These are phyloP conservation scores for Tympanopsis confertula DNA, from an alignment of 2,329 filamentous ascomycete genomes.

Conservation along the genomic window DNA sequence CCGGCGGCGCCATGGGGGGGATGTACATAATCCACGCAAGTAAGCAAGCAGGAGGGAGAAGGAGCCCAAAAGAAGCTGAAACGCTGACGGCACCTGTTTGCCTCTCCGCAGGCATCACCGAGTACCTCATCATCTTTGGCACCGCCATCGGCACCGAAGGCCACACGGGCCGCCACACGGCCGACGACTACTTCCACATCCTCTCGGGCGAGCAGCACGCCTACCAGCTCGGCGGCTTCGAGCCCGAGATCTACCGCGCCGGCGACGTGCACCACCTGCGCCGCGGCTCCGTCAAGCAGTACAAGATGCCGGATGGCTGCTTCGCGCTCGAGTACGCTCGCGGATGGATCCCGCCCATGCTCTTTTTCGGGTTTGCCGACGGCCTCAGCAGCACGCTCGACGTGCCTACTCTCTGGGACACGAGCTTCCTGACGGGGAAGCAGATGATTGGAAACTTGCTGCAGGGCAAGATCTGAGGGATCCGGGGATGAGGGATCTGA, in stretches of 20 bases:
- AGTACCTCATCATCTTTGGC: conserved; percentile 84
- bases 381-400: conserved; percentile 71
- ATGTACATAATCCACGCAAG: conserved; percentile 86
- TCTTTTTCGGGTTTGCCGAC: conserved; percentile 81
- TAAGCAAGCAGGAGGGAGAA: too few relatives aligned
- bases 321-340: conserved; percentile 76
- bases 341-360: conserved; percentile 87
- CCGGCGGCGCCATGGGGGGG: conserved; percentile 79
- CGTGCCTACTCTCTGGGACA: conserved; percentile 73
- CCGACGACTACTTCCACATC: conserved; percentile 93
- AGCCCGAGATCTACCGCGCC: conserved; percentile 56
- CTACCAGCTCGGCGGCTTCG: conserved; percentile 57
- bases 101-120: conserved; percentile 50
- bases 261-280: conserved; percentile 62
- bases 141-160: conserved; percentile 76
- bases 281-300: conserved; percentile 68
- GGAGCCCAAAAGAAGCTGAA: background rate
- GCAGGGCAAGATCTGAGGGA: conserved; percentile 53
- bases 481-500: too few relatives aligned
- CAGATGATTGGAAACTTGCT: conserved; percentile 68
- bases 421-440: conserved; percentile 57
- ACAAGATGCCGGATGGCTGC: conserved; percentile 65
- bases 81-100: conserved; percentile 1
- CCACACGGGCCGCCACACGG: conserved; percentile 77
- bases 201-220: conserved; percentile 66